Evolutionary conservation across 1,139 yeast genomes (phyloP).

Genomic region (Geotrichum aggregatum): DNA sequence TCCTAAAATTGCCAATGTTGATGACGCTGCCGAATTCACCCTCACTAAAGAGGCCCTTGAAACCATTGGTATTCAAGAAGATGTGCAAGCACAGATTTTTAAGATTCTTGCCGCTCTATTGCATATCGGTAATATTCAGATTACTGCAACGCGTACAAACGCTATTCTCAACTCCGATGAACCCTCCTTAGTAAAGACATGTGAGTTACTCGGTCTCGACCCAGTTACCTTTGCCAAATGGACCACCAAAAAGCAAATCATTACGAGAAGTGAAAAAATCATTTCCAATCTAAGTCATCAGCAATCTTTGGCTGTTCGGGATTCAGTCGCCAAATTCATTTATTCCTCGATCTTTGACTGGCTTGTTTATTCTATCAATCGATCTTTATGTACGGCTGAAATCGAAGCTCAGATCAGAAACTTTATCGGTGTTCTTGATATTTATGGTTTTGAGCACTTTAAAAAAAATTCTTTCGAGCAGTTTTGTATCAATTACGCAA

Average conservation of each 20-base stretch:
- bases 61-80: conserved; percentile 66
- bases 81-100: conserved; percentile 65
- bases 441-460: conserved; percentile 95
- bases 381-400: conserved; percentile 72
- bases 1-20: conserved; percentile 69
- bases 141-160: conserved; percentile 80
- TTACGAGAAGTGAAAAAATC: conserved; percentile 89
- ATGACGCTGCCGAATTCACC: conserved; percentile 72
- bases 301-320: conserved; percentile 89
- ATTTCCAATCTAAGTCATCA: conserved; percentile 75
- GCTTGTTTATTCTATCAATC: conserved; percentile 81
- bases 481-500: conserved; percentile 95
- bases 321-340: conserved; percentile 91
- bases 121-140: conserved; percentile 89
- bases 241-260: conserved; percentile 89
- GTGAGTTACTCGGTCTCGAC: conserved; percentile 80
- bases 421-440: conserved; percentile 95
- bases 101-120: conserved; percentile 80
- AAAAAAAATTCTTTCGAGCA: conserved; percentile 93
- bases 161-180: conserved; percentile 82
- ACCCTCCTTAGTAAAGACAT: conserved; percentile 75
- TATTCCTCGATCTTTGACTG: conserved; percentile 93
- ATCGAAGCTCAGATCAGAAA: conserved; percentile 52
- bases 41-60: conserved; percentile 71
- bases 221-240: conserved; percentile 75